Base-by-base conservation (phyloP, 495 filamentous ascomycete species). In the Talaromyces nanjingensis region DNA sequence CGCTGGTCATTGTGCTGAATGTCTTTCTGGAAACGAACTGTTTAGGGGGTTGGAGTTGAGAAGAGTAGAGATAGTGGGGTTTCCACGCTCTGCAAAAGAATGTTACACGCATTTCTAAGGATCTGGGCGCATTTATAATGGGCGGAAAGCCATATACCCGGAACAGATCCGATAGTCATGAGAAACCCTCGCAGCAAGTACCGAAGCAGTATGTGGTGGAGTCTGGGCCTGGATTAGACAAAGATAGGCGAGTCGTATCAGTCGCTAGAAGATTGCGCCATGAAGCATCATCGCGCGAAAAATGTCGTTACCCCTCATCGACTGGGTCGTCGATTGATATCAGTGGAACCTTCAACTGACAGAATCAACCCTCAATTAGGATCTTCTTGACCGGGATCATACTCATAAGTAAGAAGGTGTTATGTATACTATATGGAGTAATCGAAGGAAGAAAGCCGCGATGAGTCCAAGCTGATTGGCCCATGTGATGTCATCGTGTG, bases 221-320 rank as follows among this genome's bases (percentile, higher is more conserved):
- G 42, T 45, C 42, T 45, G 42, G 33, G 1, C 33, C 33, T 42
- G 37, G 37, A 42, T 14, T 42, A 16, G 49, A 54, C 18, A 25
- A 14, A 12, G 49, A 54, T 24, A 54, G 20, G 22, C 53, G 24
- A 27, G 22, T 27, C 53, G 8, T 56, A 27, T 56, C 20, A 56
- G 53, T 3, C n/a, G 37, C 37, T 4, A 42, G 34, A 16, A 9
- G 12, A 56, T 56, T 56, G 53, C 53, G 53, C 53, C 22, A 56
- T 56, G 53, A 56, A n/a, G 22, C 53, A 56, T 56, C 45, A 49
- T 18, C 18, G 18, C 18, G 18, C 45, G 6, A 49, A n/a, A 18
- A 49, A 49, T 49, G 45, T 22, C 45, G 53, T 56, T 56, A 27
- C 53, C 53, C 53, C 53, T 56, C 53, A 56, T 14, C 11, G 53